Conservation (phyloP, 2,329 filamentous ascomycete genomes). For the Mariannaea elegans region DNA sequence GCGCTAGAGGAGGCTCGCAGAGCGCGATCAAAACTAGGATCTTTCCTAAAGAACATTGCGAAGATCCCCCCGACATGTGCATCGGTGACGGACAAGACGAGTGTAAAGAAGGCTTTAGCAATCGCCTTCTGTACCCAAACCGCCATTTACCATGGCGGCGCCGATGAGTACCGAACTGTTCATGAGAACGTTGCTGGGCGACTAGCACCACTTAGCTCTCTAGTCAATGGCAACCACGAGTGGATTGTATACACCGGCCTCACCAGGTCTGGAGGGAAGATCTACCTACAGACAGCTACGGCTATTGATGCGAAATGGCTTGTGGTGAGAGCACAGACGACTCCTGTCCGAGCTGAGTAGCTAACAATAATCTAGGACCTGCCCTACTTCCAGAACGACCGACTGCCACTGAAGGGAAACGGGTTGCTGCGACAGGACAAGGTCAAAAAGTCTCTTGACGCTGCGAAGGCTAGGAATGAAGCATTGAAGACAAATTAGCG, state of each 20-base stretch:
- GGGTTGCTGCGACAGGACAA: too few species aligned
- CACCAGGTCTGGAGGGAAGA: too few species aligned
- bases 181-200: constrained; percentile 75
- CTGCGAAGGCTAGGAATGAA: too few species aligned
- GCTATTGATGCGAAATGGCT: too few species aligned
- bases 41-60: background rate
- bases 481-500: too few species aligned
- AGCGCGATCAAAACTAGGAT: background rate
- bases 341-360: too few species aligned
- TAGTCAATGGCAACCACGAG: constrained; percentile 93
- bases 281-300: too few species aligned
- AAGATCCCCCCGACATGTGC: background rate
- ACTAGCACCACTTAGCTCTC: constrained; percentile 86
- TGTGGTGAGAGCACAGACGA: too few species aligned
- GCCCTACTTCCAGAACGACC: too few species aligned
- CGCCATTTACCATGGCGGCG: constrained; percentile 1
- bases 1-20: background rate
- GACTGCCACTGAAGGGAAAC: too few species aligned
- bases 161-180: constrained; percentile 77
- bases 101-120: constrained; percentile 15
- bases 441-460: too few species aligned
- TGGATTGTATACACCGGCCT: constrained; percentile 79
- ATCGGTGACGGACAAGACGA: constrained; percentile 11
- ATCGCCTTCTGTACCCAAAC: constrained; percentile 16
- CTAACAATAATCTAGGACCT: too few species aligned